Percentiles rank a stretch among this genome's conserved stretches.
These are phyloP conservation scores for Huntiella decipiens DNA, from an alignment of 2,329 filamentous ascomycete species.

Conservation along the genomic window DNA sequence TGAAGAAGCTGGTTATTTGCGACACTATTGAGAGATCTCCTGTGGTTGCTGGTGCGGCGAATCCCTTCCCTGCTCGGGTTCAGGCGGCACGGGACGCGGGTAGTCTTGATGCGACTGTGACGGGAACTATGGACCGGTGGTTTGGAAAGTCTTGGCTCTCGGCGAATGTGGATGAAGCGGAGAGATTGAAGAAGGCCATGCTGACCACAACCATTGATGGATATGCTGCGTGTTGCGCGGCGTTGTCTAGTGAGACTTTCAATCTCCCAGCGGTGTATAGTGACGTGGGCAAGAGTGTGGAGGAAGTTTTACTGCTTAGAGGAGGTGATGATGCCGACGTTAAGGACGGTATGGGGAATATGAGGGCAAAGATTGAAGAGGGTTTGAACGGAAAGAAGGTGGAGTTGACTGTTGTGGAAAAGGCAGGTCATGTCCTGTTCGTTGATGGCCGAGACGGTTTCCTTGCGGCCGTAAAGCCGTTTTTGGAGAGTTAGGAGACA, in stretches of 20 bases:
- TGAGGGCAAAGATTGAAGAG: constrained; percentile 19
- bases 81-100: constrained; percentile 18
- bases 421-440: constrained; percentile 22
- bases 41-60: constrained; percentile 18
- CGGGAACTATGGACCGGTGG: constrained; percentile 22
- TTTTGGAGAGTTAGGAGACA: constrained; percentile 12
- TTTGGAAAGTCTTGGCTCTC: constrained; percentile 22
- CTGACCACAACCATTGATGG: constrained; percentile 21
- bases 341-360: constrained; percentile 21
- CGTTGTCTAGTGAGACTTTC: constrained; percentile 20
- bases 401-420: constrained; percentile 19
- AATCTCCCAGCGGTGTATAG: constrained; percentile 21
- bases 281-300: constrained; percentile 18
- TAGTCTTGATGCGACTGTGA: constrained; percentile 17
- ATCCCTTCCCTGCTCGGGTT: constrained; percentile 21
- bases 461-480: constrained; percentile 14
- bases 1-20: constrained; percentile 22
- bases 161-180: constrained; percentile 19
- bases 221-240: constrained; percentile 23
- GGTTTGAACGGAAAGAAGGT: constrained; percentile 17
- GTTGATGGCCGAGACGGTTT: constrained; percentile 21
- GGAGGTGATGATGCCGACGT: constrained; percentile 25
- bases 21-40: constrained; percentile 24
- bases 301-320: constrained; percentile 21
- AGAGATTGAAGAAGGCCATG: constrained; percentile 21